phyloP scores from a whole-genome alignment of 257 asterid species.

The Haberlea rhodopensis region DNA sequence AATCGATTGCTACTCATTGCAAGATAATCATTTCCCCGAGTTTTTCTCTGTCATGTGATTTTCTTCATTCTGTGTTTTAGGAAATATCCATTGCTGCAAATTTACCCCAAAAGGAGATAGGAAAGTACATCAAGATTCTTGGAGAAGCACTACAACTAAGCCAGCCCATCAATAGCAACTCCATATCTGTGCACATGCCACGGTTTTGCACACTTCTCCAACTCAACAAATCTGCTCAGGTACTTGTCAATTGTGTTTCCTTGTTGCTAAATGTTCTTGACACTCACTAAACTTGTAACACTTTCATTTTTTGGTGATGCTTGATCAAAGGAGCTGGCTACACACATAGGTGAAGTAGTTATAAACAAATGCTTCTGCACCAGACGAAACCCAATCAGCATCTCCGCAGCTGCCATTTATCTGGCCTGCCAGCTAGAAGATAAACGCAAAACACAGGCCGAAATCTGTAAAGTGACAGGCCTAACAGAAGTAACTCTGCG shows the following conservation, averaged over 20 bases:
- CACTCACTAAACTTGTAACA: slow-evolving; percentile 7
- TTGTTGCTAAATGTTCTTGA: slow-evolving; percentile 10
- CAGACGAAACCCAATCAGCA: slow-evolving; percentile 94
- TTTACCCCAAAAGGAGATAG: slow-evolving; percentile 96
- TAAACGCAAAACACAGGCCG: slow-evolving; percentile 95
- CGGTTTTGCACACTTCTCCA: slow-evolving; percentile 98
- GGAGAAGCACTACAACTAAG: slow-evolving; percentile 97
- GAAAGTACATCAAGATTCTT: slow-evolving; percentile 94
- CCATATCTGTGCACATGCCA: slow-evolving; percentile 97
- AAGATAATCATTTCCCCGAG: background rate
- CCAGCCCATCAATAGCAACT: slow-evolving; percentile 96
- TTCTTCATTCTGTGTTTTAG: slow-evolving; percentile 37
- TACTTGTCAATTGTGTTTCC: slow-evolving; percentile 29
- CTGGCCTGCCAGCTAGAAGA: slow-evolving; percentile 97
- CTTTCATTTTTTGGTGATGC: background rate
- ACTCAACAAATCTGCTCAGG: slow-evolving; percentile 99
- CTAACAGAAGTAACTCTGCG: slow-evolving; percentile 96
- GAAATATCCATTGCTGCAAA: slow-evolving; percentile 95
- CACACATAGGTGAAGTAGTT: slow-evolving; percentile 96
- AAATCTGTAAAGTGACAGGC: slow-evolving; percentile 96
- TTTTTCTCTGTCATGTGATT: slow-evolving; percentile 17
- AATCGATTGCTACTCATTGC: background rate
- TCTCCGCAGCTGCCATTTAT: slow-evolving; percentile 95
- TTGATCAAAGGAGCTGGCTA: slow-evolving; percentile 75
- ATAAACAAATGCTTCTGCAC: slow-evolving; percentile 98